Evolutionary conservation across 208 protist genomes (phyloP).

Genomic region (Wallacemonas sp.): DNA sequence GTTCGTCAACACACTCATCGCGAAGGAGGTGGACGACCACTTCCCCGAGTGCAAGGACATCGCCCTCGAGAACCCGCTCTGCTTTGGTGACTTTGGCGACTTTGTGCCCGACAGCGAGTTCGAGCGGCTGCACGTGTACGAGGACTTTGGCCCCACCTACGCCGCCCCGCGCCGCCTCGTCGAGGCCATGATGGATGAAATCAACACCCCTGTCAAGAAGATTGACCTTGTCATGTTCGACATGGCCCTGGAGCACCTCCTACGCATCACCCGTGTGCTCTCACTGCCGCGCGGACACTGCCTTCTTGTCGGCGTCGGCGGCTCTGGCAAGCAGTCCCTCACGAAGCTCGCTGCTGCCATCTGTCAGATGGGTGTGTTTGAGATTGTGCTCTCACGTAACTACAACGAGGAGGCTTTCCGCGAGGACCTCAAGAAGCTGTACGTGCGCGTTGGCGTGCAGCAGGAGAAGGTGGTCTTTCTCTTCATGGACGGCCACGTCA

Average conservation of each 20-base stretch:
- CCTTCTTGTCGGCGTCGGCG: conserved; percentile 97
- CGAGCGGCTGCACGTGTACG: conserved; percentile 88
- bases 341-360: conserved; percentile 95
- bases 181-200: conserved; percentile 94
- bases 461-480: conserved; percentile 96
- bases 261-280: conserved; percentile 96
- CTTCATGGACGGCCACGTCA: conserved; percentile 98
- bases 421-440: conserved; percentile 98
- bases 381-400: conserved; percentile 96
- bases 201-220: conserved; percentile 90
- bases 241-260: conserved; percentile 97
- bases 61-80: conserved; percentile 86
- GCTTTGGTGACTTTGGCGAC: conserved; percentile 97
- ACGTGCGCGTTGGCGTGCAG: conserved; percentile 90
- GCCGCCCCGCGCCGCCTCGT: conserved; percentile 80
- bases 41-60: conserved; percentile 65
- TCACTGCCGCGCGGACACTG: conserved; percentile 96
- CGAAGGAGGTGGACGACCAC: conserved; percentile 67
- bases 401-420: conserved; percentile 98
- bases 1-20: conserved; percentile 84
- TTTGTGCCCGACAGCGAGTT: conserved; percentile 82
- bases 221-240: conserved; percentile 99
- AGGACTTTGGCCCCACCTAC: conserved; percentile 92
- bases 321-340: conserved; percentile 97
- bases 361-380: conserved; percentile 94